Percentiles rank a stretch among this genome's conserved stretches.
phyloP scores from a whole-genome alignment of 805 yeast species.

The Lachancea dasiensis region DNA sequence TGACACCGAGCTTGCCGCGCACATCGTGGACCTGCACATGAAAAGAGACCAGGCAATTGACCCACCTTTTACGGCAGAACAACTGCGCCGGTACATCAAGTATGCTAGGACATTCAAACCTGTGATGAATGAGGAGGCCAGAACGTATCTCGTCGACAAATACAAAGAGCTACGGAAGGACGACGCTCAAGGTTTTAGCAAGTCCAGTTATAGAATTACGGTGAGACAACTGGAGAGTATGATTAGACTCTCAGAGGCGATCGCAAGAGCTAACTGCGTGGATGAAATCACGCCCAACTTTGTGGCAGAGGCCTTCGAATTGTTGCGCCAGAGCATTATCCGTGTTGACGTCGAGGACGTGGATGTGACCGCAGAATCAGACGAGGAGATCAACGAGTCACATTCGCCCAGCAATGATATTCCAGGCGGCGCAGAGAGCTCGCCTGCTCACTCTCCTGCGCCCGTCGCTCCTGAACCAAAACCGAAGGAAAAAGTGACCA shows the following conservation, averaged over 20 bases:
- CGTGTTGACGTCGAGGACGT: conserved; percentile 92
- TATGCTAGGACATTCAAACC: conserved; percentile 95
- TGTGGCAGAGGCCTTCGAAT: conserved; percentile 89
- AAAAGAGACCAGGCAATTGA: conserved; percentile 80
- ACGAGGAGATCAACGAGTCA: conserved; percentile 18
- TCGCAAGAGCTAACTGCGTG: conserved; percentile 94
- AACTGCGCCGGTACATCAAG: conserved; percentile 77
- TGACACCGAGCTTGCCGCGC: conserved; percentile 85
- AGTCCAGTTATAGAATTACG: conserved; percentile 87
- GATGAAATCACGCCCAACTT: conserved; percentile 77
- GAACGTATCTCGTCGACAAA: conserved; percentile 65
- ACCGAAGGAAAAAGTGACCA: conserved; percentile 39
- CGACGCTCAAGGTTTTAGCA: conserved; percentile 77
- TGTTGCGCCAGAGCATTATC: conserved; percentile 84
- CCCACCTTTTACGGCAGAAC: conserved; percentile 86
- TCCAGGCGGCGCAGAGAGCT: too few species aligned
- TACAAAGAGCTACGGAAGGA: conserved; percentile 83
- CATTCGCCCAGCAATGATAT: conserved; percentile 33
- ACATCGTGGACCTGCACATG: conserved; percentile 91
- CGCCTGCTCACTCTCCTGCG: conserved; percentile 5
- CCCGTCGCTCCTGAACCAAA: not conserved
- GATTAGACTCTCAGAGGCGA: conserved; percentile 91
- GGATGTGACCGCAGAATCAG: conserved; percentile 67
- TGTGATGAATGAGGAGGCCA: conserved; percentile 71
- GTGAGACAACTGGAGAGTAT: conserved; percentile 94